These are phyloP conservation scores for Begonia fuchsioides DNA, from an alignment of 306 rosid genomes.

Conservation along the genomic window DNA sequence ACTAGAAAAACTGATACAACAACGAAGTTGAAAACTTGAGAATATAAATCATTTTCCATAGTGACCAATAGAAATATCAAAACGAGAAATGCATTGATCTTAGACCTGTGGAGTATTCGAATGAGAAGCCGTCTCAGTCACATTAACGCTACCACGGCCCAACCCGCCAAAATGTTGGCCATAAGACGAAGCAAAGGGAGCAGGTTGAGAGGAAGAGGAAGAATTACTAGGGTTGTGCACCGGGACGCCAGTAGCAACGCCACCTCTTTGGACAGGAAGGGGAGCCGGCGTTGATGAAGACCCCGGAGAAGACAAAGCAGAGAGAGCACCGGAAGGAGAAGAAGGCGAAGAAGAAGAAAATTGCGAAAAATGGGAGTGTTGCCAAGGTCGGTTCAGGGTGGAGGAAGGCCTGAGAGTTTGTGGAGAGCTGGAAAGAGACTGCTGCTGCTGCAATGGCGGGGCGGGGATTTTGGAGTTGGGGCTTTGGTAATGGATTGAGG, in stretches of 20 bases:
- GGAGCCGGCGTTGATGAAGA: constrained; percentile 26
- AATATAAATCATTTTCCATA: not conserved
- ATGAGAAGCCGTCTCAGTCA: constrained; percentile 31
- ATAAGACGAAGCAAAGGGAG: constrained; percentile 52
- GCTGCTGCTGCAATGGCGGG: constrained; percentile 10
- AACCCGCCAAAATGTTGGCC: constrained; percentile 71
- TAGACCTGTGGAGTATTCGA: constrained; percentile 51
- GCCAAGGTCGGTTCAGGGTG: constrained; percentile 36
- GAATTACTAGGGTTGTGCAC: constrained; percentile 39
- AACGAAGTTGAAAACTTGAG: not conserved
- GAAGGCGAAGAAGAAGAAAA: constrained; percentile 31
- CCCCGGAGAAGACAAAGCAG: constrained; percentile 11
- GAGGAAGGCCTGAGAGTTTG: constrained; percentile 37
- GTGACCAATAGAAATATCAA: not conserved
- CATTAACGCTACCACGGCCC: constrained; percentile 40
- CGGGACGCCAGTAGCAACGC: constrained; percentile 73
- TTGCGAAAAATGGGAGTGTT: constrained; percentile 35
- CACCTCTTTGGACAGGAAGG: constrained; percentile 32
- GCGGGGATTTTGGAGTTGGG: constrained; percentile 25
- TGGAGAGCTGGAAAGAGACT: constrained; percentile 21
- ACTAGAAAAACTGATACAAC: too few species aligned
- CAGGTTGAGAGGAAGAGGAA: constrained; percentile 17
- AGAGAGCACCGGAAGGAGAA: constrained; percentile 24
- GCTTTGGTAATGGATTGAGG: constrained; percentile 13
- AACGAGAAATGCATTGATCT: not conserved